These are phyloP conservation scores for Auriscalpium orientale DNA, from an alignment of 768 basidiomycete genomes.

Conservation along the genomic window DNA sequence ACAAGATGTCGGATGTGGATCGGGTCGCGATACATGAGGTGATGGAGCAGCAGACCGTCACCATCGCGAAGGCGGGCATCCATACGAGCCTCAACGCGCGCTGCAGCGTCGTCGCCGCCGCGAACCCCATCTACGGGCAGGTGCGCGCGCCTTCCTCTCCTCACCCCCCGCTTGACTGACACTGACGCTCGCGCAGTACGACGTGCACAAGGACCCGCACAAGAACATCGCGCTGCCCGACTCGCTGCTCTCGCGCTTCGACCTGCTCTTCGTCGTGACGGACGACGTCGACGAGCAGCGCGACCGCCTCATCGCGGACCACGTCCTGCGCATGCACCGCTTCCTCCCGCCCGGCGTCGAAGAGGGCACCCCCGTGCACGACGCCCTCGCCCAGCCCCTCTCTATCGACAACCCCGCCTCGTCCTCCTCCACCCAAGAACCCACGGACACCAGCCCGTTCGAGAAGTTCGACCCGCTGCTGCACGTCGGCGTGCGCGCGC, in stretches of 20 bases:
- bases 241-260: conserved; percentile 95
- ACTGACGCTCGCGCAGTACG: neutral
- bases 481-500: conserved; percentile 68
- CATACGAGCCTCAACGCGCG: conserved; percentile 97
- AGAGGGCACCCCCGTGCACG: conserved; percentile 87
- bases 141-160: conserved; percentile 83
- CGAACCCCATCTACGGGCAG: conserved; percentile 98
- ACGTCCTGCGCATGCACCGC: conserved; percentile 94
- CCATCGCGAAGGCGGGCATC: conserved; percentile 98
- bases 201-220: neutral
- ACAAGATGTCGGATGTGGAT: conserved; percentile 99
- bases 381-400: conserved; percentile 82
- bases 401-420: conserved; percentile 74
- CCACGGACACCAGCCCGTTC: conserved; percentile 70
- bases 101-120: conserved; percentile 96
- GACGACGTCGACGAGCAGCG: conserved; percentile 95
- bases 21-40: conserved; percentile 99
- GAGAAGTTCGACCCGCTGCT: conserved; percentile 96
- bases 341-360: conserved; percentile 95
- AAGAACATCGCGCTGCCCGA: conserved; percentile 97
- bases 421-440: no score
- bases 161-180: neutral
- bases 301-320: conserved; percentile 93
- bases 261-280: conserved; percentile 99
- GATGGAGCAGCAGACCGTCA: conserved; percentile 99